These are phyloP conservation scores for Fusarium papillatum DNA, from an alignment of 2,329 filamentous ascomycete species.

Conservation along the genomic window DNA sequence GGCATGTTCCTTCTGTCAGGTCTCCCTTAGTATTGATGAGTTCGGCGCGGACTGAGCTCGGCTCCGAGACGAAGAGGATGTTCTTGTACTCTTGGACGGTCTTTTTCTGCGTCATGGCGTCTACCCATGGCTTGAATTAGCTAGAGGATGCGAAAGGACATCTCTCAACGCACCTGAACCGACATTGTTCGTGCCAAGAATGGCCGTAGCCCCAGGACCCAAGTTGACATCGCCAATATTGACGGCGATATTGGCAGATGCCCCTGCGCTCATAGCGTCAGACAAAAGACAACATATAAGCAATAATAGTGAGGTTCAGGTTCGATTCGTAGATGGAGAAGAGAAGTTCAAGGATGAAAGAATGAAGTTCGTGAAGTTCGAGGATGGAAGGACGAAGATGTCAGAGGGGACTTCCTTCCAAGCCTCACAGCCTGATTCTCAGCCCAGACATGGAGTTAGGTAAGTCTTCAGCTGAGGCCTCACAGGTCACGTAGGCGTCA, in stretches of 20 bases:
- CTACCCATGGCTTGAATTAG: neutral
- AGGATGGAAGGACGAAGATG: neutral
- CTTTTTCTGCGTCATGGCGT: accelerated
- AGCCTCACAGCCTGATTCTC: neutral
- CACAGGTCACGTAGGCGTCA: too few relatives aligned
- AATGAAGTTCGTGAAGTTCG: neutral
- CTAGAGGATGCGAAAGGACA: too few relatives aligned
- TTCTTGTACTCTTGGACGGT: too few relatives aligned
- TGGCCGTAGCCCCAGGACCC: neutral
- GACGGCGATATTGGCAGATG: neutral
- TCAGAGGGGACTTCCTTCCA: neutral
- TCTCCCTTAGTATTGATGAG: neutral
- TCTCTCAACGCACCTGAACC: neutral
- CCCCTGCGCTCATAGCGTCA: neutral
- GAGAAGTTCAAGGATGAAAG: neutral
- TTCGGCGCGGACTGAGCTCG: neutral
- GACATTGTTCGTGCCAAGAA: neutral
- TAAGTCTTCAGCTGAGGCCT: neutral
- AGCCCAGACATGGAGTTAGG: too few relatives aligned
- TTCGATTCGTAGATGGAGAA: neutral
- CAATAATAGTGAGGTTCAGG: neutral
- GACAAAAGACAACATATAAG: neutral
- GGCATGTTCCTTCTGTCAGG: neutral
- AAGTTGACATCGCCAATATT: neutral
- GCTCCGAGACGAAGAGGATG: too few relatives aligned